Base-by-base conservation (phyloP, 1,284 basidiomycete genomes). In the Marasmius oreades region DNA sequence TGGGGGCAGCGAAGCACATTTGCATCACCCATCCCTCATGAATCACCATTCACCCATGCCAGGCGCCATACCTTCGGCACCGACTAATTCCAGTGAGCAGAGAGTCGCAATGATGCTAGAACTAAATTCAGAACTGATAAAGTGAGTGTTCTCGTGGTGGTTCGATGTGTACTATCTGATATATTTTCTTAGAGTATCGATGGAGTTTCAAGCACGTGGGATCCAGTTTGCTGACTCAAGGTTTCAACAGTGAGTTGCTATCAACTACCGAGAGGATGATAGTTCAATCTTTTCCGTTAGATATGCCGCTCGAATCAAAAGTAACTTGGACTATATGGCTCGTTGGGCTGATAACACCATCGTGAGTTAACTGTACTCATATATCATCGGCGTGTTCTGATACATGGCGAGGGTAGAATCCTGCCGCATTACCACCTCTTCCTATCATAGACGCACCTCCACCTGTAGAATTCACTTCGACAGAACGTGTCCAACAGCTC, bases 321-420 rank as follows among this genome's bases (percentile, higher is more conserved):
- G 80, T 26, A 90, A 90, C 67, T 73, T 90, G 10, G 72, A 77
- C 1, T 90, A 85, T 84, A 70, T 89, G 58, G 85, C 85, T 48
- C 76, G 79, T 20, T 79, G 78, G 26, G 84, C 80, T 34, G 87
- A 89, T 62, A 75, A 75, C 26, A 73, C 75, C 42, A 74, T 75
- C 66, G n/a, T 23, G 26, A 16, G 18, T 74, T 74, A 10, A 36
- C 39, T 28, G 51, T 23, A 36, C 42, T 55, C 23, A 33, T 52
- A 42, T 44, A 18, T 20, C 24, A 46, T 6, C 47, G 1, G 2
- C 42, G 14, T 26, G 37, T 36, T 16, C 55, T 22, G 59, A 31
- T 52, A 42, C 12, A 39, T 34, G 37, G 20, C 7, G 44, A 42
- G 16, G 16, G 42, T 55, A 74, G 73, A 67, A 61, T 51, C 66